These are phyloP conservation scores for Peniophora sp. DNA, from an alignment of 1,284 basidiomycete species.

Conservation along the genomic window DNA sequence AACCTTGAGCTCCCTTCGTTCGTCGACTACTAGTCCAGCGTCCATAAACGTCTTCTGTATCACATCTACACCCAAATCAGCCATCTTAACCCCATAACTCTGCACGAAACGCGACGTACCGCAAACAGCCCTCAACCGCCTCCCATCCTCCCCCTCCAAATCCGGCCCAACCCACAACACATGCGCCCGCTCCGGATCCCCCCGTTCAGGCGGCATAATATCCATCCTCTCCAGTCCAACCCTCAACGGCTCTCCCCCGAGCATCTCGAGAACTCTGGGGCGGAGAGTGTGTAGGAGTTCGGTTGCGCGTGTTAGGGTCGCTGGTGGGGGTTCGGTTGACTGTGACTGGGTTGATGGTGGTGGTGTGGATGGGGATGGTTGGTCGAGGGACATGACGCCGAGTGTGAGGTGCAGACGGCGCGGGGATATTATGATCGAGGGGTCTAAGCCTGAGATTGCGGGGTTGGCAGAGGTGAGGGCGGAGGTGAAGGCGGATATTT, in stretches of 20 bases:
- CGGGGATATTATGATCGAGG: conserved; percentile 49
- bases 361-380: background rate
- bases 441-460: conserved; percentile 48
- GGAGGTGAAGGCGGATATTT: conserved; percentile 36
- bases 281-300: conserved; percentile 4
- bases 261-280: conserved; percentile 5
- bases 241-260: conserved; percentile 17
- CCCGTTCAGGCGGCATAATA: conserved; percentile 39
- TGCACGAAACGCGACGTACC: conserved; percentile 24
- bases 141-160: conserved; percentile 15
- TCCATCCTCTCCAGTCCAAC: conserved; percentile 43
- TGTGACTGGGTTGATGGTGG: background rate
- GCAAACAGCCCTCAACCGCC: conserved; percentile 28
- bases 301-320: conserved; percentile 1
- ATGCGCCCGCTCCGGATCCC: conserved; percentile 35
- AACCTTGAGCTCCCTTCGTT: conserved; percentile 55
- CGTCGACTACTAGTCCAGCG: conserved; percentile 33
- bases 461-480: conserved; percentile 28
- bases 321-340: background rate
- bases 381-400: conserved; percentile 55
- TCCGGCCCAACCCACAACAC: conserved; percentile 52
- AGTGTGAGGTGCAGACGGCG: conserved; percentile 62
- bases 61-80: conserved; percentile 25
- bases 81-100: background rate
- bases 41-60: conserved; percentile 37